Evolutionary conservation across 75 land plant species (phyloP), one percentile per base, ranked within the genome.

Genomic region (Larix kaempferi): DNA sequence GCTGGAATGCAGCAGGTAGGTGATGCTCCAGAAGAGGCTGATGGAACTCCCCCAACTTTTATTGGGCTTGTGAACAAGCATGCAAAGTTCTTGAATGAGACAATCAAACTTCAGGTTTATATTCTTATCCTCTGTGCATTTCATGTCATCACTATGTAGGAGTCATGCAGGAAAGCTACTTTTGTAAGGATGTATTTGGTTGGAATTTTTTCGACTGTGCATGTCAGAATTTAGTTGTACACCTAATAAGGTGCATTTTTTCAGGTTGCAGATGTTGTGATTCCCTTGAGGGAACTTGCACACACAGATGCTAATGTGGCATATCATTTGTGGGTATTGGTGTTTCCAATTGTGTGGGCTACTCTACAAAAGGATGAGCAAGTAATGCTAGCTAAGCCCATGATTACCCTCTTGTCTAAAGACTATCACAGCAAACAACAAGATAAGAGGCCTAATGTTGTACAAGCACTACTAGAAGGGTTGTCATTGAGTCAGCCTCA

Each of bases 281-380:
- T 86, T 80, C 96, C 99, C 5, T 57, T 98, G 73, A 85, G 99
- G 77, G 99, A 98, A 75, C 80, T 98, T 49, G 96, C 99, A 55
- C 94, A 93, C 84, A 90, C 87, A 62, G 99, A 98, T 90, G 86
- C 94, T 25, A 95, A 98, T 83, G 94, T 98, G 69, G 96, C 99
- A 56, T 98, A 95, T 82, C 99, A 98, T 78, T 76, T 98, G 88
- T 98, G 99, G 99, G 99, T 98, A 8, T 78, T 98, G 62, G 99
- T 98, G 5, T 98, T 98, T 82, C 99, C 99, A 52, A 98, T 98
- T 81, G 99, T 96, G 23, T 98, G 99, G 99, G 96, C 93, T 4
- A 98, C 96, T 12, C 79, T 98, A 41, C 92, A 84, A 58, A 98
- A 98, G 79, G 98, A 95, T 25, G 99, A 98, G 56, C 99, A 98